A percentile compares a stretch with the other conserved stretches of the same genome.
phyloP scores from a whole-genome alignment of 768 basidiomycete species.

The Auricularia cornea region DNA sequence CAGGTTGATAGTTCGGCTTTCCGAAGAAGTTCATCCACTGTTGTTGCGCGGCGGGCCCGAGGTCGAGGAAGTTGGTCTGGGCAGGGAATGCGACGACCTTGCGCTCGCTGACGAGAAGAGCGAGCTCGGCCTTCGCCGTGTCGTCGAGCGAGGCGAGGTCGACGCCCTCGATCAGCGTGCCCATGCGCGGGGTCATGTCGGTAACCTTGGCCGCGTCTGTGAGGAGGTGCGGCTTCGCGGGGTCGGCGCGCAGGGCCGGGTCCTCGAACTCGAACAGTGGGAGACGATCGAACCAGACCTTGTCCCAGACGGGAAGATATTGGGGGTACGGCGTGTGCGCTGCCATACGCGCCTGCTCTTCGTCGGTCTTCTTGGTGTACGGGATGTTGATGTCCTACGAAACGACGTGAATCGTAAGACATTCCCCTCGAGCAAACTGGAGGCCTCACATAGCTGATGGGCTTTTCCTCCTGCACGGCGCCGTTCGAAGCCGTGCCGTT shows the following conservation, averaged over 20 bases:
- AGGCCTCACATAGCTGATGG: too few relatives aligned
- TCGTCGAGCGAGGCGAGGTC: not conserved
- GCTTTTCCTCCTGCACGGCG: too few relatives aligned
- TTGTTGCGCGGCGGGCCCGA: not conserved
- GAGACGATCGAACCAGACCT: not conserved
- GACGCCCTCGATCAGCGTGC: not conserved
- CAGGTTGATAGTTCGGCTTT: not conserved
- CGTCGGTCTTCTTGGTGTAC: not conserved
- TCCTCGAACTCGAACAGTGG: not conserved
- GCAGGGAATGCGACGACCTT: not conserved
- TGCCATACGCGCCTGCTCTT: not conserved
- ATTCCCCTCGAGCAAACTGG: too few relatives aligned
- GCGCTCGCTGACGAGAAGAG: not conserved
- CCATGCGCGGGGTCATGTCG: not conserved
- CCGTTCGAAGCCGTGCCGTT: too few relatives aligned
- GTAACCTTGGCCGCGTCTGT: not conserved
- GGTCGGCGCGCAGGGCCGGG: not conserved
- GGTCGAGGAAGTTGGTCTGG: not conserved
- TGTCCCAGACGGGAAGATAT: not conserved
- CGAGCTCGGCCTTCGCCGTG: not conserved
- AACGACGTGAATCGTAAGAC: not conserved
- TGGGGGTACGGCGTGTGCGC: not conserved
- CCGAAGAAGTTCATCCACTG: not conserved
- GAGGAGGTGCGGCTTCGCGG: not conserved
- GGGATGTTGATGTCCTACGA: not conserved